phyloP scores from a whole-genome alignment of 139 green algal species.

The Chlorella vulgaris region DNA sequence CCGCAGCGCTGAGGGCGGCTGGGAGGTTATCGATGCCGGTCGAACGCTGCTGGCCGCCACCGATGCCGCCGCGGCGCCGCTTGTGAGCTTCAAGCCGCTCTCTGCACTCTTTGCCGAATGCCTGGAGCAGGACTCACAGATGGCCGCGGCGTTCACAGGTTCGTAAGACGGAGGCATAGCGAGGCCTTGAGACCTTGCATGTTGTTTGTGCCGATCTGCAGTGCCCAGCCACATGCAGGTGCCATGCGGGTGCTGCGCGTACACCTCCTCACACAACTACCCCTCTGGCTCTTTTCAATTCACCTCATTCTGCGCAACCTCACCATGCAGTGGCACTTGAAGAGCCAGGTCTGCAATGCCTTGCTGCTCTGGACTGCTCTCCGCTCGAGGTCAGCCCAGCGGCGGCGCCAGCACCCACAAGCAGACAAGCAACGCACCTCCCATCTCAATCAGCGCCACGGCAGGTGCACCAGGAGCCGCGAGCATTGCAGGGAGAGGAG shows the following conservation, averaged over 20 bases:
- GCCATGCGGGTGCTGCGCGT: too few species aligned
- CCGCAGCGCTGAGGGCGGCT: not conserved
- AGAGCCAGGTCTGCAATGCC: not conserved
- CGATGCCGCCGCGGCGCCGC: not conserved
- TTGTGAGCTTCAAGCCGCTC: not conserved
- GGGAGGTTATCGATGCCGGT: conserved; percentile 2
- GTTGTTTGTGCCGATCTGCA: not conserved
- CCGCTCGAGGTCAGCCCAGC: not conserved
- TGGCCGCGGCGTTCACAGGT: not conserved
- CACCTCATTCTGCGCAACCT: not conserved
- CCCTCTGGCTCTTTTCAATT: not conserved
- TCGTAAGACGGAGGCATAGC: not conserved
- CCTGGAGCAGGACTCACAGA: conserved; percentile 9
- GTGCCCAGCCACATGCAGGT: not conserved
- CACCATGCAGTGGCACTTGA: not conserved
- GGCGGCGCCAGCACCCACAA: not conserved
- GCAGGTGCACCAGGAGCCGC: not conserved
- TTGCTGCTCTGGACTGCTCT: not conserved
- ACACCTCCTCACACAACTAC: too few species aligned
- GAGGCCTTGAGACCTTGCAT: not conserved
- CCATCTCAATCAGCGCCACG: not conserved
- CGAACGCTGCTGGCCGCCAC: not conserved
- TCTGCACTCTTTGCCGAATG: conserved; percentile 1
- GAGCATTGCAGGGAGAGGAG: not conserved
- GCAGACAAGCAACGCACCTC: too few species aligned